A percentile compares a stretch with the other conserved stretches of the same genome.
phyloP scores from a whole-genome alignment of 805 yeast genomes.

The Starmerella potacharoeniae region DNA sequence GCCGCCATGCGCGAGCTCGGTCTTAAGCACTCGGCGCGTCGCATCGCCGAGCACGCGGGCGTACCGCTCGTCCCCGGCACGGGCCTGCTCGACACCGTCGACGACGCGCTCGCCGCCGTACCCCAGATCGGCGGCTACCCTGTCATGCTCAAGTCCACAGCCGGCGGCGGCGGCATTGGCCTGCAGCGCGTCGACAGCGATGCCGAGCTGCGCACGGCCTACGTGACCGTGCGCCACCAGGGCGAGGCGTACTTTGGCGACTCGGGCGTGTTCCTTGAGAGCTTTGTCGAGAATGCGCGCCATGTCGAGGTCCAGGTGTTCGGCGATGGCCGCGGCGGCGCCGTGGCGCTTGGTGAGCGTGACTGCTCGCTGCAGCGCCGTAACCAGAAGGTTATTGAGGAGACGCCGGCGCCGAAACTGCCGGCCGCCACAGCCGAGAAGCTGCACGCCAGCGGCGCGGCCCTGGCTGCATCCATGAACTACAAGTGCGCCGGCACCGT shows the following conservation, averaged over 20 bases:
- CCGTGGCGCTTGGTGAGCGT: conserved; percentile 91
- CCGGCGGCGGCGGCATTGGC: conserved; percentile 99
- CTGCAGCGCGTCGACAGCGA: conserved; percentile 81
- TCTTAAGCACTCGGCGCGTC: conserved; percentile 92
- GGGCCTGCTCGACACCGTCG: conserved; percentile 57
- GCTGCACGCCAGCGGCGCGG: conserved; percentile 78
- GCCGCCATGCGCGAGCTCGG: conserved; percentile 86
- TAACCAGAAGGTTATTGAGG: conserved; percentile 92
- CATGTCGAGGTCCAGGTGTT: conserved; percentile 95
- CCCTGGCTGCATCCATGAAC: conserved; percentile 66
- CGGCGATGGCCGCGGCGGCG: conserved; percentile 91
- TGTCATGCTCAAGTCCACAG: conserved; percentile 92
- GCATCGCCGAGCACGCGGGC: conserved; percentile 78
- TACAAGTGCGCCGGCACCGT: conserved; percentile 97
- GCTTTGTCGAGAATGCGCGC: conserved; percentile 89
- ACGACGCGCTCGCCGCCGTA: conserved; percentile 69
- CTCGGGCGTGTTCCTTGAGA: conserved; percentile 86
- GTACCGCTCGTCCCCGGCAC: conserved; percentile 98
- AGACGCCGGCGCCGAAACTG: conserved; percentile 93
- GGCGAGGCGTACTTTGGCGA: conserved; percentile 91
- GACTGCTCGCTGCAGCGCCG: conserved; percentile 97
- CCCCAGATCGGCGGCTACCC: conserved; percentile 60
- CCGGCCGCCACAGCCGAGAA: conserved; percentile 64
- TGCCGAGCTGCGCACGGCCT: conserved; percentile 70
- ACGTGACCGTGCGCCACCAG: conserved; percentile 85